Conservation (phyloP, 1,139 yeast genomes). For the Debaryomycetaceae sp. region DNA sequence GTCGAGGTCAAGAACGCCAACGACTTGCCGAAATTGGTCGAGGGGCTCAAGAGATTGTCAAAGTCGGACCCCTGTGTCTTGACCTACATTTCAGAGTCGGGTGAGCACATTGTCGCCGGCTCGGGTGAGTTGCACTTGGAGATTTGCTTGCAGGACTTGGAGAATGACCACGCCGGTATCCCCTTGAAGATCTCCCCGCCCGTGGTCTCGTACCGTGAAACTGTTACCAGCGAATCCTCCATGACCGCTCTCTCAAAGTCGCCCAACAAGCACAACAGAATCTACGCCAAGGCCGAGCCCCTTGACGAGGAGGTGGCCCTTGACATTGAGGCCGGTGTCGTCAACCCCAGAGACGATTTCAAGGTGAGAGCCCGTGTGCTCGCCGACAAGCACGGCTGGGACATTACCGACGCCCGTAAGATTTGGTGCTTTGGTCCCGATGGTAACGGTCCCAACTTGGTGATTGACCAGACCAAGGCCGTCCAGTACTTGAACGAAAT, state of each 20-base stretch:
- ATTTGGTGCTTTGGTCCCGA: slow-evolving; percentile 99
- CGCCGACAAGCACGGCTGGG: slow-evolving; percentile 99
- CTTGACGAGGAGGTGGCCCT: slow-evolving; percentile 83
- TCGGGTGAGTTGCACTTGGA: slow-evolving; percentile 99
- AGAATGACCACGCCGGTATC: slow-evolving; percentile 99
- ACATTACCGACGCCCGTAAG: slow-evolving; percentile 99
- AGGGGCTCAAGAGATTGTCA: slow-evolving; percentile 99
- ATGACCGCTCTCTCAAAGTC: slow-evolving; percentile 97
- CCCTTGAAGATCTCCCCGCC: slow-evolving; percentile 98
- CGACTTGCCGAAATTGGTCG: slow-evolving; percentile 98
- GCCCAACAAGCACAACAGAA: slow-evolving; percentile 99
- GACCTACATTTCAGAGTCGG: slow-evolving; percentile 78
- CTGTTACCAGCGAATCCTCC: slow-evolving; percentile 87
- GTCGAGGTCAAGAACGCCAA: slow-evolving; percentile 99
- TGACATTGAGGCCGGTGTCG: slow-evolving; percentile 89
- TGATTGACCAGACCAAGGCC: slow-evolving; percentile 99
- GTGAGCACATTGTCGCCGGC: slow-evolving; percentile 99
- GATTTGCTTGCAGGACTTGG: slow-evolving; percentile 92
- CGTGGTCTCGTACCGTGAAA: slow-evolving; percentile 98
- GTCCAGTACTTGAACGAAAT: slow-evolving; percentile 98
- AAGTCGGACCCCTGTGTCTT: slow-evolving; percentile 99
- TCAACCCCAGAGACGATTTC: slow-evolving; percentile 96
- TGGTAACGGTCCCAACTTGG: slow-evolving; percentile 97
- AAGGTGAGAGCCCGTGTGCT: slow-evolving; percentile 98
- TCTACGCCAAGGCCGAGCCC: slow-evolving; percentile 96